phyloP scores from a whole-genome alignment of 2,329 filamentous ascomycete genomes.

The Xylariaceae sp. region DNA sequence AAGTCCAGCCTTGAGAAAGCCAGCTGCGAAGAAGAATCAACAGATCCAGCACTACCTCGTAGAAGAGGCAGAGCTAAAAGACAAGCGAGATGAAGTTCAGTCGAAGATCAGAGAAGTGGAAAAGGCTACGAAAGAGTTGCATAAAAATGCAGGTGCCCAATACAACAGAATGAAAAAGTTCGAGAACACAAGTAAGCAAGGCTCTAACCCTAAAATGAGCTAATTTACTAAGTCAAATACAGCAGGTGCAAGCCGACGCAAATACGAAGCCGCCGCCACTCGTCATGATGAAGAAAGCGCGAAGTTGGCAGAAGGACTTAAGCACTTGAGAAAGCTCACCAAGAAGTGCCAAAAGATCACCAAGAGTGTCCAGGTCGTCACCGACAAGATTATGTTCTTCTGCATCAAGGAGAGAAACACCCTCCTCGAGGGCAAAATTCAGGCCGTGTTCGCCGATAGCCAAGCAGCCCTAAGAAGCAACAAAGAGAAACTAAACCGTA shows the following conservation, averaged over 20 bases:
- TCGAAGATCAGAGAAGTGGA: background rate
- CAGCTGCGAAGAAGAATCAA: constrained; percentile 1
- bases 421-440: background rate
- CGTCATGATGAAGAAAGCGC: too few relatives aligned
- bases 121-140: background rate
- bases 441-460: background rate
- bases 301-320: too few relatives aligned
- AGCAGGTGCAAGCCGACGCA: too few relatives aligned
- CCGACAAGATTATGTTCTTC: background rate
- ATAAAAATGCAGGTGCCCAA: background rate
- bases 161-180: too few relatives aligned
- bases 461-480: constrained; percentile 1
- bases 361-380: background rate
- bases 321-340: background rate
- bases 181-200: too few relatives aligned
- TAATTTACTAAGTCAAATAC: too few relatives aligned
- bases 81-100: background rate
- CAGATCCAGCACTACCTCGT: background rate
- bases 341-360: background rate
- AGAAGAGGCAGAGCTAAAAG: background rate
- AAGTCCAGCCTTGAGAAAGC: constrained; percentile 8
- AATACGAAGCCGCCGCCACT: too few relatives aligned
- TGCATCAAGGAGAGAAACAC: constrained; percentile 4
- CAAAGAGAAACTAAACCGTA: background rate
- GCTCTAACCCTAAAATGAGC: too few relatives aligned